Evolutionary conservation across 192 early-diverging fungal genomes (phyloP), one percentile per base, ranked within the genome.

Genomic region (Umbelopsis vinacea): DNA sequence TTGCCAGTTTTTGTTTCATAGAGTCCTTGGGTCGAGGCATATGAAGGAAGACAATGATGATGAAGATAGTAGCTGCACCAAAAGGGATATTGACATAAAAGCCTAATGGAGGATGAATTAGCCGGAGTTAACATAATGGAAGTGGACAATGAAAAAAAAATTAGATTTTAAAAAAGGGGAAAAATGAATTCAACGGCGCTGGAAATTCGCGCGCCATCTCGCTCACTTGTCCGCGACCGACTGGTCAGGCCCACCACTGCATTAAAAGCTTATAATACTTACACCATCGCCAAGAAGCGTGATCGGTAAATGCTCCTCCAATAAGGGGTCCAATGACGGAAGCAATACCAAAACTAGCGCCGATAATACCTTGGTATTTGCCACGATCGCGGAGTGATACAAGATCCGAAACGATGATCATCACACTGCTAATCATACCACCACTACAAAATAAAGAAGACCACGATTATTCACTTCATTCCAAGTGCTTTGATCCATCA

Each of bases 371-470:
- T 67, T 84, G 77, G 66, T 83, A 87, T 75, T 93, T 93, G 48
- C 89, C 89, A 48, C 88, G 79, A 67, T 94, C 89, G 60, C 83
- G 79, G 9, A 76, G 67, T 3, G 81, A 73, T 21, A 93, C 88
- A 47, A 93, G 68, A 78, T 93, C 93, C 15, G 84, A 70, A 37
- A 95, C 83, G 73, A 93, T 89, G 71, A 94, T 87, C 73, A 92
- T 71, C 45, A 87, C 82, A 23, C 87, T 47, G 12, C 86, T 74
- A 60, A 92, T 76, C 10, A 77, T 43, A 21, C 76, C 76, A 50
- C 66, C 76, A 22, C 70, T 83, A 63, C 0, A 29, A 29, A 26
- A 29, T 14, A 26, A 33, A 7, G 29, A 37, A 10, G 9, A 6
- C 2, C n/a, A 3, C 1, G 0, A 3, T 63, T 37, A 63, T 4